Percentiles rank a stretch among this genome's conserved stretches.
Conservation (phyloP, 2,329 filamentous ascomycete species). For the Ceratocystis colombiana region DNA sequence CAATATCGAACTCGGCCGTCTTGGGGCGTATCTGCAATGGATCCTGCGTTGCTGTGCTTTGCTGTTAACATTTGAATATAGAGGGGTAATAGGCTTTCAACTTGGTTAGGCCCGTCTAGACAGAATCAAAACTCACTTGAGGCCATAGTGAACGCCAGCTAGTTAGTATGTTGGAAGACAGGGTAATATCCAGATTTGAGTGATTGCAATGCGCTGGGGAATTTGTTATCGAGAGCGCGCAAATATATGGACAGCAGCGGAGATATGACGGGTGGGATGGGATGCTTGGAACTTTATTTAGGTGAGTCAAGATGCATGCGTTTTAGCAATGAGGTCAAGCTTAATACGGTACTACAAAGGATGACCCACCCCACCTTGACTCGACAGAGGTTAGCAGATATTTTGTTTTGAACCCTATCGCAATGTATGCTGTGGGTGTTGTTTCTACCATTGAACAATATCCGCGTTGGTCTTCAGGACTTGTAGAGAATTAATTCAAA, state of each 20-base stretch:
- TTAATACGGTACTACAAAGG: background rate
- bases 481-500: too few species aligned
- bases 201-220: background rate
- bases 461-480: too few species aligned
- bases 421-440: too few species aligned
- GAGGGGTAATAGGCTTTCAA: background rate
- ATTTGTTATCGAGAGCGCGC: background rate
- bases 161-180: background rate
- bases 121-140: background rate
- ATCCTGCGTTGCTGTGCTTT: background rate
- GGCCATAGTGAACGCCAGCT: background rate
- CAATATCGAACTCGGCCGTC: constrained; percentile 38
- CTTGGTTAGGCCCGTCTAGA: background rate
- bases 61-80: background rate
- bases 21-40: constrained; percentile 19
- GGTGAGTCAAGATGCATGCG: constrained; percentile 12
- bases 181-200: background rate
- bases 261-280: background rate
- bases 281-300: background rate
- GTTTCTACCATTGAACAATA: too few species aligned
- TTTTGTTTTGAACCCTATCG: too few species aligned
- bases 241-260: background rate
- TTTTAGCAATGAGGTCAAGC: constrained; percentile 13
- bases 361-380: background rate
- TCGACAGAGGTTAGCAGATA: too few species aligned